Base-by-base conservation (phyloP, 1,284 basidiomycete genomes). In the Ceratobasidium sp. region DNA sequence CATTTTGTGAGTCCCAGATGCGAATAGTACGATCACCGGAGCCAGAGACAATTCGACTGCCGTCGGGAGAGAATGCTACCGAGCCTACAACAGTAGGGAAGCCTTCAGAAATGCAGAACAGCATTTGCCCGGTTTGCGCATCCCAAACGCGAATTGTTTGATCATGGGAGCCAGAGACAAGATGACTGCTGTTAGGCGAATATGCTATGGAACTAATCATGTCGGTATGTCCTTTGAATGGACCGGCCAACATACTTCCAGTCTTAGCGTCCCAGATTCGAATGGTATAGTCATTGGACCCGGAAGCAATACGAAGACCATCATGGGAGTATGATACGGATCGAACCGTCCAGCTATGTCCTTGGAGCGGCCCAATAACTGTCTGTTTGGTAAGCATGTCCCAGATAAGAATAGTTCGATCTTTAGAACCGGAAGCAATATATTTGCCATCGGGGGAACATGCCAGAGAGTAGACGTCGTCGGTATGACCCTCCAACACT, bases 181-280 rank as follows among this genome's bases (percentile, higher is more conserved):
- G 23, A 17, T 61, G 23, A 9, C 38, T 61, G 73, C 59, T 33
- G 71, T 78, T 70, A 9, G 77, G 77, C 15, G 77, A 78, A 26
- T 57, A 78, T 9, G 56, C 69, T 3, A 62, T 28, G 6, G 71
- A 71, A 33, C 20, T 23, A 38, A 77, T 66, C 40, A 33, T 2
- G 42, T 54, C n/a, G 3, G 44, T 33, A 33, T 76, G 73, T 13
- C 73, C 64, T 9, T n/a, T 6, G 4, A 76, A 33, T 6, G 67
- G 67, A 70, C 12, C 17, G 7, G 3, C 20, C 6, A 70, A 3
- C 4, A 40, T 4, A 5, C 28, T 9, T 26, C 74, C 75, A 7
- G 61, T 77, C 42, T 40, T 26, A 9, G 38, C 56, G 52, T 79
- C 59, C 78, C 78, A 79, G 15, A 78, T n/a, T 9, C 77, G 77